Conservation (phyloP, 345 rosid species). For the Lepidium sativum region DNA sequence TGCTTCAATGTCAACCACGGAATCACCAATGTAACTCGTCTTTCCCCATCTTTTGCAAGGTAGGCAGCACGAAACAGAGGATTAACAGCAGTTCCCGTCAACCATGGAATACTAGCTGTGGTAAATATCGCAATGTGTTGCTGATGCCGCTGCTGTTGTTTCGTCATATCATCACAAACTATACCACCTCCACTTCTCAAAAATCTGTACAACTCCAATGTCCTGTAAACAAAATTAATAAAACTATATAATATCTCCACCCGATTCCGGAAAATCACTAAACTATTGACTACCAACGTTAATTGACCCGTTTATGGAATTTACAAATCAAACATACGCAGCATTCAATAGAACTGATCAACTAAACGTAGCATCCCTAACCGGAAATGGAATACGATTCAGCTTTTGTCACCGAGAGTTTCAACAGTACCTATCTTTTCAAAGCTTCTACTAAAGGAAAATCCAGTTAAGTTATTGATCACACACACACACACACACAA, state of each 20-base stretch:
- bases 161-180: constrained; percentile 39
- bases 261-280: too few species aligned
- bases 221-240: background rate
- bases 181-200: background rate
- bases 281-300: too few species aligned
- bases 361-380: too few species aligned
- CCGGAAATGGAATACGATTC: too few species aligned
- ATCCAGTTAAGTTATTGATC: too few species aligned
- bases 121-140: constrained; percentile 79
- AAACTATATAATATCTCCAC: background rate
- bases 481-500: too few species aligned
- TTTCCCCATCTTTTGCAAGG: constrained; percentile 64
- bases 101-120: constrained; percentile 94
- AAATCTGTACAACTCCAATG: background rate
- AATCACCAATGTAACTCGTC: constrained; percentile 73
- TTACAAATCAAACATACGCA: too few species aligned
- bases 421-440: too few species aligned
- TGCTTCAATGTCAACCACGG: constrained; percentile 80
- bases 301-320: too few species aligned
- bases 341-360: too few species aligned
- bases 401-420: too few species aligned
- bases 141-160: constrained; percentile 33
- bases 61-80: constrained; percentile 95
- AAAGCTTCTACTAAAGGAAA: too few species aligned
- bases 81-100: constrained; percentile 96